Conservation (phyloP, 1,284 basidiomycete species). For the Papiliotrema laurentii region DNA sequence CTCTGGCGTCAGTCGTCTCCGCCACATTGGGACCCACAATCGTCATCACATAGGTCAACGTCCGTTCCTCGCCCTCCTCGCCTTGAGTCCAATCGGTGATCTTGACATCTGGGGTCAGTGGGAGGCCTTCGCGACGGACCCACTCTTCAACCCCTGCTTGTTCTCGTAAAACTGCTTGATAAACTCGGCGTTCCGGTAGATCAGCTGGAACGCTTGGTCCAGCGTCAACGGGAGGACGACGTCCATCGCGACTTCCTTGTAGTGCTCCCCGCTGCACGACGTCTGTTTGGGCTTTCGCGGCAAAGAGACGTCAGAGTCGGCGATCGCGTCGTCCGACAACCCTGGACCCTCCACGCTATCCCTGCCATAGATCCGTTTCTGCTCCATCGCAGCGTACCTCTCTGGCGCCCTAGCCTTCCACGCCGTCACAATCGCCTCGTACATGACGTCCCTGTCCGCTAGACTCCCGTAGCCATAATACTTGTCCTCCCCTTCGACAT, state of each 20-base stretch:
- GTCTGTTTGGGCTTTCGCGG: constrained; percentile 5
- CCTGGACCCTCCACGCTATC: background rate
- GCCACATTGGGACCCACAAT: constrained; percentile 14
- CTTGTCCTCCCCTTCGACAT: constrained; percentile 4
- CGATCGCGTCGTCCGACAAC: background rate
- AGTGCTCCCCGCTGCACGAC: constrained; percentile 11
- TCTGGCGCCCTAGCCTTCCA: constrained; percentile 20
- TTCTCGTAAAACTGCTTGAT: constrained; percentile 16
- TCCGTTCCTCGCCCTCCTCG: constrained; percentile 11
- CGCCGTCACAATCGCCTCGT: constrained; percentile 9
- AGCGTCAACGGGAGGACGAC: constrained; percentile 13
- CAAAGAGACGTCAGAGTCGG: background rate
- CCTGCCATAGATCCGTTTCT: too few relatives aligned
- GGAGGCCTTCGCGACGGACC: background rate
- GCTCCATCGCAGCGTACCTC: background rate
- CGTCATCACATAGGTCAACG: constrained; percentile 22
- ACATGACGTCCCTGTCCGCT: constrained; percentile 22
- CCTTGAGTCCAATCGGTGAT: constrained; percentile 17
- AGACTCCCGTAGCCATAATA: constrained; percentile 22
- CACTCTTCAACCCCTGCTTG: constrained; percentile 19
- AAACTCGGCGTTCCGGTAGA: constrained; percentile 24
- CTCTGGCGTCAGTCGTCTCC: constrained; percentile 7
- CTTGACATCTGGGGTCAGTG: constrained; percentile 12
- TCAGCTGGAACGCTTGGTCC: constrained; percentile 16
- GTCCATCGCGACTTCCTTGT: constrained; percentile 21